Evolutionary conservation across 2,329 filamentous ascomycete genomes (phyloP).

Genomic region (Tolypocladium pustulatum): DNA sequence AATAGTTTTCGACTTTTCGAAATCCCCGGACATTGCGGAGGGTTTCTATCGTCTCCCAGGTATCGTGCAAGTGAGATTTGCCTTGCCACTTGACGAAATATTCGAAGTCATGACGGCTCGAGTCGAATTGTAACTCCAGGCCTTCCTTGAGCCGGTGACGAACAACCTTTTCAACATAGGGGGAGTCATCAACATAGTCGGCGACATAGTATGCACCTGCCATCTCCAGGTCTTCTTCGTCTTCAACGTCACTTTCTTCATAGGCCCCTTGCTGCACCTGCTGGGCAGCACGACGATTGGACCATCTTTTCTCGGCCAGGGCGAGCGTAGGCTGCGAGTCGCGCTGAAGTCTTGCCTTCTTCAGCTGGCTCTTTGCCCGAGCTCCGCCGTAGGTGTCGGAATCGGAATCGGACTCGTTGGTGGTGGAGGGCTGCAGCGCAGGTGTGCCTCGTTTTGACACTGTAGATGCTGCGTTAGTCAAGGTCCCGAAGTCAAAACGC

Average conservation of each 20-base stretch:
- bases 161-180: slow-evolving; percentile 84
- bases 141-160: slow-evolving; percentile 73
- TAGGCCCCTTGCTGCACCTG: slow-evolving; percentile 55
- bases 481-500: neutral
- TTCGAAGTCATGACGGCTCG: slow-evolving; percentile 68
- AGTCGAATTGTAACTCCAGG: slow-evolving; percentile 45
- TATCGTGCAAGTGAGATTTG: slow-evolving; percentile 89
- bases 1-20: slow-evolving; percentile 91
- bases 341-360: slow-evolving; percentile 67
- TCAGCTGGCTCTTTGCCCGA: slow-evolving; percentile 56
- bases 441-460: slow-evolving; percentile 53
- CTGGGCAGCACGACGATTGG: slow-evolving; percentile 73
- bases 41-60: slow-evolving; percentile 75
- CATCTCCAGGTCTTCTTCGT: slow-evolving; percentile 47
- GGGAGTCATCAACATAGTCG: slow-evolving; percentile 64
- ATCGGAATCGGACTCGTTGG: slow-evolving; percentile 55
- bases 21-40: slow-evolving; percentile 72
- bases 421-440: slow-evolving; percentile 40
- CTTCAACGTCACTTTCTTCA: slow-evolving; percentile 56
- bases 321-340: slow-evolving; percentile 57
- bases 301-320: slow-evolving; percentile 80
- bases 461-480: slow-evolving; percentile 15
- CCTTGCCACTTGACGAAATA: slow-evolving; percentile 95
- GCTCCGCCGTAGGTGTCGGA: slow-evolving; percentile 74
- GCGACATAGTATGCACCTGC: slow-evolving; percentile 57